Evolutionary conservation across 176 grass and related monocot species (phyloP), one percentile per base, ranked within the genome.

Genomic region (Triticum urartu): DNA sequence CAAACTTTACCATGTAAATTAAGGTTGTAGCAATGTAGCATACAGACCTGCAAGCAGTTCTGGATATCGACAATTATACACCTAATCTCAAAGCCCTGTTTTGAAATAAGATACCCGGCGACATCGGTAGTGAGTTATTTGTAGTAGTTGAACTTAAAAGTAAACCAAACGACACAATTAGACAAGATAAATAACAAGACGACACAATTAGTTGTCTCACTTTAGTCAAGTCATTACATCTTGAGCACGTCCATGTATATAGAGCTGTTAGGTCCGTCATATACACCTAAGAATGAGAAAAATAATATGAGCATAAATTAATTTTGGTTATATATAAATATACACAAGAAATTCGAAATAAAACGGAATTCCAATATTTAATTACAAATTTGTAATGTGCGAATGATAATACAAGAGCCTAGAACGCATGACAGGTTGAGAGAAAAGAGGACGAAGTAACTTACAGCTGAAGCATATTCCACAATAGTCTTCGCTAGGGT

Each of bases 401-500:
- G 58, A 32, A 6, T 15, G 5, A 52, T 8, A 64, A 75, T 36
- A 35, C 50, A 64, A 54, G 45, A 14, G 24, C 7, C 28, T 21
- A 58, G 3, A 74, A 61, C 68, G 39, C 76, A 73, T 48, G 40
- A 11, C 22, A 79, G 5, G n/a, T 71, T 79, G 4, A 33, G 15
- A 68, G 68, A 86, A 30, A 10, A 15, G 65, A 52, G 15, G 38
- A 21, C 6, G 42, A 56, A 73, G 64, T 58, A 87, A 88, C 91
- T 95, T 95, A 98, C 96, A 91, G 96, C 96, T 77, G 96, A 92
- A 63, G 96, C 91, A 84, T 95, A 98, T 88, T 98, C 93, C 21
- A 91, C 93, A 20, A 98, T 85, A 91, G 86, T 87, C 68, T 85
- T 91, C 39, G 96, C 93, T 33, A 95, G 81, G 43, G 96, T 95